phyloP scores from a whole-genome alignment of 2,329 filamentous ascomycete species.

The Sclerotinia spermophila region DNA sequence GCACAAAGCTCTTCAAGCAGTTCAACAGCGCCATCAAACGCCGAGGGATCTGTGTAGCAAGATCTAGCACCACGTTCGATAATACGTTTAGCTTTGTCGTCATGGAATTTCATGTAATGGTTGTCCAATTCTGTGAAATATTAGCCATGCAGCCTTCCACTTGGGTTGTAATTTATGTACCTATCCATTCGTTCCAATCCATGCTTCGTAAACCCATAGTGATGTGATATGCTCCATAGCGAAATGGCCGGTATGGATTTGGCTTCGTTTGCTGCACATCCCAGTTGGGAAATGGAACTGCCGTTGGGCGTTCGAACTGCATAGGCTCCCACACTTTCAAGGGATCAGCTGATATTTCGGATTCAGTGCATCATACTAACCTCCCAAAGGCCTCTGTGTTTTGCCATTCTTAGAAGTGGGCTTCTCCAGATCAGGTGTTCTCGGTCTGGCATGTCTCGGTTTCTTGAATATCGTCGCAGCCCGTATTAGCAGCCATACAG shows the following conservation, averaged over 20 bases:
- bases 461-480: constrained; percentile 27
- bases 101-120: constrained; percentile 69
- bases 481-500: constrained; percentile 29
- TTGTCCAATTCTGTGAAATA: constrained; percentile 65
- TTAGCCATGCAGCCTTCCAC: constrained; percentile 19
- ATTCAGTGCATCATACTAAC: constrained; percentile 21
- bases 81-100: constrained; percentile 66
- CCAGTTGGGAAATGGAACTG: constrained; percentile 33
- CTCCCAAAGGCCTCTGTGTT: constrained; percentile 29
- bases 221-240: constrained; percentile 37
- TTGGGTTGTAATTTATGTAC: constrained; percentile 22
- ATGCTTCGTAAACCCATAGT: constrained; percentile 38
- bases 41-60: constrained; percentile 64
- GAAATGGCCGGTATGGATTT: constrained; percentile 37
- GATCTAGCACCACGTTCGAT: constrained; percentile 63
- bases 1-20: constrained; percentile 67
- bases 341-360: constrained; percentile 19
- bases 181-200: constrained; percentile 39
- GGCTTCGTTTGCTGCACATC: constrained; percentile 36
- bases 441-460: constrained; percentile 23
- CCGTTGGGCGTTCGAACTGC: constrained; percentile 35
- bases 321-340: constrained; percentile 35
- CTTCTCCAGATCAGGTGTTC: constrained; percentile 36
- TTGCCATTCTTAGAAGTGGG: constrained; percentile 30
- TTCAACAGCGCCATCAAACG: constrained; percentile 69